phyloP scores from a whole-genome alignment of 306 rosid species.

The Glycine soja region DNA sequence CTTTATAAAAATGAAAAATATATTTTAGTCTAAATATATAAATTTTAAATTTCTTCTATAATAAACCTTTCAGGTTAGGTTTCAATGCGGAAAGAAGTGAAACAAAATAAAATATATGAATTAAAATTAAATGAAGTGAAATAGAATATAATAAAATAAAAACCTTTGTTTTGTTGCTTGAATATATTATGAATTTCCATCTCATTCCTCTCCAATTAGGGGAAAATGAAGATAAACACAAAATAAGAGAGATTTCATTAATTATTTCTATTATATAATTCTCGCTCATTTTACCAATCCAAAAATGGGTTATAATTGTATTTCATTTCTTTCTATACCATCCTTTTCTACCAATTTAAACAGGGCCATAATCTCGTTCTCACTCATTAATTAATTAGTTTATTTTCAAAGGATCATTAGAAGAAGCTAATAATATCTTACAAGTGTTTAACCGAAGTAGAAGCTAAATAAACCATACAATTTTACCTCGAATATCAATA shows the following conservation, averaged over 20 bases:
- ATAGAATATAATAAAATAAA: not conserved
- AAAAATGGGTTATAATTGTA: not conserved
- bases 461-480: not conserved
- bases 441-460: not conserved
- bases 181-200: not conserved
- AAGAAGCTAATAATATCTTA: not conserved
- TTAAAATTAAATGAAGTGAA: not conserved
- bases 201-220: not conserved
- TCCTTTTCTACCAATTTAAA: not conserved
- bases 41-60: not conserved
- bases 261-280: not conserved
- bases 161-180: not conserved
- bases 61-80: no score
- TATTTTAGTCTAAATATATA: no score
- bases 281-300: not conserved
- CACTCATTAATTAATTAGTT: not conserved
- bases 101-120: not conserved
- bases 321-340: no score
- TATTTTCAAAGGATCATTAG: not conserved
- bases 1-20: no score
- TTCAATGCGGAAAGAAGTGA: not conserved
- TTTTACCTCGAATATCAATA: not conserved
- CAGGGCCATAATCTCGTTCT: not conserved
- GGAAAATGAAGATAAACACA: not conserved
- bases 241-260: not conserved